Percentiles rank a stretch among this genome's conserved stretches.
Conservation (phyloP, 2,329 filamentous ascomycete genomes). For the Xylariaceae sp. region DNA sequence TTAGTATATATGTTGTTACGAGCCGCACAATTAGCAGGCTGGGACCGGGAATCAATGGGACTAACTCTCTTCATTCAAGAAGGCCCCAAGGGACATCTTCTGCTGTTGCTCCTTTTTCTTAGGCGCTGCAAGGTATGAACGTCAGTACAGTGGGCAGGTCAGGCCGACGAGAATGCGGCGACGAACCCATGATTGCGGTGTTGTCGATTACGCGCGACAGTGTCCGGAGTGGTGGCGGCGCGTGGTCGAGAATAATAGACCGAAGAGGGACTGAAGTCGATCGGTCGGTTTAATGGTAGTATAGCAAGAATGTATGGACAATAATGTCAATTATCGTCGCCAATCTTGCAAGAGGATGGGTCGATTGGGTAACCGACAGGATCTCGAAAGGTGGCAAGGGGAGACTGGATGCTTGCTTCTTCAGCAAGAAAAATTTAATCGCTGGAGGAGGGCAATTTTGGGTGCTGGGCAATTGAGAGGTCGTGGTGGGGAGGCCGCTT, state of each 20-base stretch:
- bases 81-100: constrained; percentile 98
- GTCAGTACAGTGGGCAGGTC: constrained; percentile 49
- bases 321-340: constrained; percentile 19
- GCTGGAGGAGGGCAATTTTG: constrained; percentile 30
- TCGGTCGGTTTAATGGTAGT: not conserved
- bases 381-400: constrained; percentile 34
- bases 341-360: constrained; percentile 26
- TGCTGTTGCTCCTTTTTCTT: constrained; percentile 87
- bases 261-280: constrained; percentile 31
- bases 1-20: constrained; percentile 31
- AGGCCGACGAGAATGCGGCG: constrained; percentile 29
- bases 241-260: constrained; percentile 29
- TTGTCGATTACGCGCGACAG: constrained; percentile 44
- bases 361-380: constrained; percentile 35
- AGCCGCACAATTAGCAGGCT: too few species aligned
- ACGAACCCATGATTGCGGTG: constrained; percentile 69
- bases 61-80: constrained; percentile 91
- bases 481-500: constrained; percentile 31
- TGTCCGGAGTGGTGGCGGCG: constrained; percentile 34
- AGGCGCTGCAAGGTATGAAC: constrained; percentile 67
- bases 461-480: constrained; percentile 36
- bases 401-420: constrained; percentile 39
- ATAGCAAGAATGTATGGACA: not conserved
- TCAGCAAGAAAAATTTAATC: constrained; percentile 39
- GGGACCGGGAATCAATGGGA: too few species aligned